A percentile compares a stretch with the other conserved stretches of the same genome.
phyloP scores from a whole-genome alignment of 306 rosid species.

The Cucumis sativus region DNA sequence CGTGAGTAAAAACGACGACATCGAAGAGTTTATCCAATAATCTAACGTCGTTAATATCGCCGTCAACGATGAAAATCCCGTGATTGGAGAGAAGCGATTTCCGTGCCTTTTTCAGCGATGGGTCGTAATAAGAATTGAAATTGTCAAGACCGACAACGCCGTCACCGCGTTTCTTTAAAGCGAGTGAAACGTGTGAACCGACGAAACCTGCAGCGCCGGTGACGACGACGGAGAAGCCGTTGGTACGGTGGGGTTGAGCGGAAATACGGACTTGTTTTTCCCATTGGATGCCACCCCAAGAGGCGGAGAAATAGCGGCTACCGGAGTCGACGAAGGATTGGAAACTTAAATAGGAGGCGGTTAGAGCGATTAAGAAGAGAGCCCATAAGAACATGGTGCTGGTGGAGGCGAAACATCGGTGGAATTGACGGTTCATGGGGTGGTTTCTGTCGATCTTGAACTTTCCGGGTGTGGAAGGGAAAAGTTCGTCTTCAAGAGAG shows the following conservation, averaged over 20 bases:
- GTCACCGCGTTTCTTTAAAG: conserved; percentile 46
- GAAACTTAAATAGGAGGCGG: conserved; percentile 50
- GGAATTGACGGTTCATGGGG: conserved; percentile 42
- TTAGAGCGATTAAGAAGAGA: conserved; percentile 44
- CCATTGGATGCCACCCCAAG: conserved; percentile 76
- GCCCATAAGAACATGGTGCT: conserved; percentile 70
- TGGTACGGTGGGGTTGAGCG: conserved; percentile 31
- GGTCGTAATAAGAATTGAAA: conserved; percentile 54
- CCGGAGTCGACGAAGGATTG: conserved; percentile 50
- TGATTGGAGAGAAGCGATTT: conserved; percentile 23
- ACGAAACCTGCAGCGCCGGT: conserved; percentile 66
- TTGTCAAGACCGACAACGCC: conserved; percentile 62
- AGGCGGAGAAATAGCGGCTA: conserved; percentile 38
- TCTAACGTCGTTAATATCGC: conserved; percentile 44
- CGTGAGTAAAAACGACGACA: conserved; percentile 12
- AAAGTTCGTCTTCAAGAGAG: conserved; percentile 35
- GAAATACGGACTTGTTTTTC: conserved; percentile 51
- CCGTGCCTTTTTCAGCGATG: conserved; percentile 42
- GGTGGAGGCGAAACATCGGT: conserved; percentile 53
- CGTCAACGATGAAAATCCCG: conserved; percentile 44
- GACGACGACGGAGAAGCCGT: conserved; percentile 38
- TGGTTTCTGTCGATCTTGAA: conserved; percentile 45
- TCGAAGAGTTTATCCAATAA: conserved; percentile 18
- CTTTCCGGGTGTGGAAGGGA: conserved; percentile 59
- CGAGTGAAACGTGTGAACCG: conserved; percentile 50